Base-by-base conservation (phyloP, 495 filamentous ascomycete species). In the Tetracladium setigerum region DNA sequence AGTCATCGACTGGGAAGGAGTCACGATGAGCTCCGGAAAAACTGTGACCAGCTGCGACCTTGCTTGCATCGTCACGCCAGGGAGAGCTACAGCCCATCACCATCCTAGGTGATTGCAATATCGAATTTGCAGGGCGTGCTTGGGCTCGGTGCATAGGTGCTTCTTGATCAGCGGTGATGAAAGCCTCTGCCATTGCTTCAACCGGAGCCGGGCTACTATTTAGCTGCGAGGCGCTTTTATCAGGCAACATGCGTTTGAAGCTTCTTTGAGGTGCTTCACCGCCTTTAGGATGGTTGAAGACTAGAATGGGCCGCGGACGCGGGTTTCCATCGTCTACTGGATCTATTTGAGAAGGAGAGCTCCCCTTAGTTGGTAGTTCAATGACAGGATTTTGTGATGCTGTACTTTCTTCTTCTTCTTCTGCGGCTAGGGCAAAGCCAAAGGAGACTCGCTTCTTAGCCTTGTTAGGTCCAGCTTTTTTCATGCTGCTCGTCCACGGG, bases 371-470 rank as follows among this genome's bases (percentile, higher is more conserved):
- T 27, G 22, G 7, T 27, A 27, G 22, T 27, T 27, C 22, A 27
- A 27, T 27, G 22, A 27, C 22, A 27, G 22, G 22, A 7, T 7
- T 27, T 27, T 27, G 3, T 3, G 7, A 27, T 27, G 22, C 22
- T 27, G 22, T 27, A 3, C 7, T 27, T 3, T 35, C 38, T 27
- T 43, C 39, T 12, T 31, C 32, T 18, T 38, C 41, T 38, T 37
- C 30, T 1, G 35, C 19, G 4, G 36, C 32, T 27, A 40, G 27
- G 16, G 22, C 22, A 27, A 30, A n/a, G 7, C 48, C 45, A 49
- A 60, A 60, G 2, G 54, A 60, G 0, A 60, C 57, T n/a, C 46
- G 17, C 40, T 60, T 60, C 12, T 44, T 41, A 2, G 48, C 14
- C n/a, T 42, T 44, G 18, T 15, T 30, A 2, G 49, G 38, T 13